phyloP scores from a whole-genome alignment of 1,284 basidiomycete species.

The Cystobasidium pallidum region DNA sequence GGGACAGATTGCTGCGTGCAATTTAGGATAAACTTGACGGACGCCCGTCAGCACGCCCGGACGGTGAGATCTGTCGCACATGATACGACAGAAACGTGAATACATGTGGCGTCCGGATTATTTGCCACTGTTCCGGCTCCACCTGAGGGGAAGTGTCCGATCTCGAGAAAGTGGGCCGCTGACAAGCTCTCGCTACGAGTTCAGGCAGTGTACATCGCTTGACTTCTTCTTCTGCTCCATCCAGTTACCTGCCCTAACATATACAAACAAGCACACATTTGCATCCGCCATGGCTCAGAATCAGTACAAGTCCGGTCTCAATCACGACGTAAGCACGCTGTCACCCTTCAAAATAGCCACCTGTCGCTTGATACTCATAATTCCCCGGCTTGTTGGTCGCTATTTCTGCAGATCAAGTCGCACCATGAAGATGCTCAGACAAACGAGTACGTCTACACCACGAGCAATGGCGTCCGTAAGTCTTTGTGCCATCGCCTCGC shows the following conservation, averaged over 20 bases:
- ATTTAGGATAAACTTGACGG: no score
- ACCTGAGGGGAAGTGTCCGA: neutral
- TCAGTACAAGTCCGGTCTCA: constrained; percentile 32
- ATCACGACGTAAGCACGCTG: constrained; percentile 35
- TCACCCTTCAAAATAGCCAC: neutral
- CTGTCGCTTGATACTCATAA: neutral
- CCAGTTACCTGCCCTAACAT: neutral
- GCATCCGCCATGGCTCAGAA: constrained; percentile 22
- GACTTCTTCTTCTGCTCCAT: neutral
- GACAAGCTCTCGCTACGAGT: neutral
- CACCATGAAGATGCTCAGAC: constrained; percentile 36
- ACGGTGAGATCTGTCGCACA: no score
- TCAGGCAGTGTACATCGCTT: no score
- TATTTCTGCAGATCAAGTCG: constrained; percentile 32
- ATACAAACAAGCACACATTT: neutral
- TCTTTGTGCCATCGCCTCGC: neutral
- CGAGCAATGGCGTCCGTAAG: constrained; percentile 44
- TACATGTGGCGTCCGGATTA: constrained; percentile 1
- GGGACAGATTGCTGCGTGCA: no score
- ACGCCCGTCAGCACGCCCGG: no score
- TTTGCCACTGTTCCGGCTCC: neutral
- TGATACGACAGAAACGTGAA: neutral
- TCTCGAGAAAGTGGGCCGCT: neutral
- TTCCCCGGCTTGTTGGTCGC: neutral
- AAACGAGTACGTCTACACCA: constrained; percentile 37